phyloP scores from a whole-genome alignment of 768 basidiomycete species.

The Tulasnella sp. region DNA sequence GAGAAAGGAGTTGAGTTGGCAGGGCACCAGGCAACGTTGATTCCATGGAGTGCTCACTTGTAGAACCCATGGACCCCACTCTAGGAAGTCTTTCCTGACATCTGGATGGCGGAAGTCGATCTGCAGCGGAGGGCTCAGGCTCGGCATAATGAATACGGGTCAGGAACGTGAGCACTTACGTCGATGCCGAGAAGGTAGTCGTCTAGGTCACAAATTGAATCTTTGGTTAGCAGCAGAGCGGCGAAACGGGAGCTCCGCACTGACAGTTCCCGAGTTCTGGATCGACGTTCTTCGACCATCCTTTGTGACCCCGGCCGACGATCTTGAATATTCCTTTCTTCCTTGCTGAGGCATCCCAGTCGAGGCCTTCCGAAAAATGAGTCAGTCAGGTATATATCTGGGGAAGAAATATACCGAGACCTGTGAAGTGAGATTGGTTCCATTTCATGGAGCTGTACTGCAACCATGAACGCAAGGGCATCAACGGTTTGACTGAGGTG shows the following conservation, averaged over 20 bases:
- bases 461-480: not conserved
- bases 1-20: conserved; percentile 13
- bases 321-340: conserved; percentile 74
- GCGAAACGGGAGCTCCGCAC: conserved; percentile 16
- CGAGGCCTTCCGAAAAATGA: conserved; percentile 59
- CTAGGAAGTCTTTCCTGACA: conserved; percentile 70
- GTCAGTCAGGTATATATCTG: not conserved
- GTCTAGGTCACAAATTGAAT: conserved; percentile 41
- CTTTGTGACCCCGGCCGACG: conserved; percentile 63
- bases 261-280: conserved; percentile 75
- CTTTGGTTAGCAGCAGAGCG: not conserved
- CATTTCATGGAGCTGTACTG: conserved; percentile 75
- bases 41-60: conserved; percentile 44
- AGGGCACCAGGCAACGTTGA: conserved; percentile 23
- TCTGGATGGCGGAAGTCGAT: conserved; percentile 84
- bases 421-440: conserved; percentile 80
- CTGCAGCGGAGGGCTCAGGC: conserved; percentile 45
- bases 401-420: not conserved
- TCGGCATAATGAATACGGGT: not conserved
- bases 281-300: conserved; percentile 83
- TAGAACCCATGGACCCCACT: conserved; percentile 82
- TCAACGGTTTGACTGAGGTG: conserved; percentile 22
- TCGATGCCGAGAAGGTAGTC: conserved; percentile 79
- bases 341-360: conserved; percentile 75
- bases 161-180: conserved; percentile 46